Evolutionary conservation across 306 rosid species (phyloP), one percentile per base, ranked within the genome.

Genomic region (Dryas octopetala): DNA sequence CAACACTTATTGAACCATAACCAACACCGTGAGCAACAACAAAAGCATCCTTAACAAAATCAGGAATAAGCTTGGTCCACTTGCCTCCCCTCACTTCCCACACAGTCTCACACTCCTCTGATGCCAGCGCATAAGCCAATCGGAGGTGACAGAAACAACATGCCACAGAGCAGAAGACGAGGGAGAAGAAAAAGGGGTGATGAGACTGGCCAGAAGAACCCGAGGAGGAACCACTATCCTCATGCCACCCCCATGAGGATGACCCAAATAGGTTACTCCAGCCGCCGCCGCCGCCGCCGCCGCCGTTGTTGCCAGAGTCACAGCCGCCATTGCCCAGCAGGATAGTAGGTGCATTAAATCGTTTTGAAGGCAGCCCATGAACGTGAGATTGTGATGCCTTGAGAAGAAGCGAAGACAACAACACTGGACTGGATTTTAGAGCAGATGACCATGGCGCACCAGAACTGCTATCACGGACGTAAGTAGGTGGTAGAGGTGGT

Each of bases 31-130:
- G 71, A 71, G 19, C 79, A 9, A 76, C 46, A 44, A 88, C 70
- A 41, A 90, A 94, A 52, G 50, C 71, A 78, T 94, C 98, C 2
- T 84, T 74, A 49, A 73, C 46, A 14, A 41, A 48, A 77, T 90
- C 85, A 11, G 93, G 85, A 66, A 86, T 61, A 16, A 90, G 85
- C 82, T 28, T 82, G 5, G 78, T 88, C 88, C 92, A 85, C 76
- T 90, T 87, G 44, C 98, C 98, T 66, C 93, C 91, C 82, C 71
- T 91, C 7, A 91, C 91, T 81, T 91, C 97, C 84, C 86, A 94
- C 28, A 89, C 79, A 6, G 85, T 48, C 15, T 74, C 81, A 8
- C 81, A 50, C 13, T 73, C 77, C 61, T 26, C 72, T 28, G 49
- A 47, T 2, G 96, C 95, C 73, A 83, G 81, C 57, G 96, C 96